Evolutionary conservation across 495 filamentous ascomycete genomes (phyloP).

Genomic region (Margaritispora aquatica): DNA sequence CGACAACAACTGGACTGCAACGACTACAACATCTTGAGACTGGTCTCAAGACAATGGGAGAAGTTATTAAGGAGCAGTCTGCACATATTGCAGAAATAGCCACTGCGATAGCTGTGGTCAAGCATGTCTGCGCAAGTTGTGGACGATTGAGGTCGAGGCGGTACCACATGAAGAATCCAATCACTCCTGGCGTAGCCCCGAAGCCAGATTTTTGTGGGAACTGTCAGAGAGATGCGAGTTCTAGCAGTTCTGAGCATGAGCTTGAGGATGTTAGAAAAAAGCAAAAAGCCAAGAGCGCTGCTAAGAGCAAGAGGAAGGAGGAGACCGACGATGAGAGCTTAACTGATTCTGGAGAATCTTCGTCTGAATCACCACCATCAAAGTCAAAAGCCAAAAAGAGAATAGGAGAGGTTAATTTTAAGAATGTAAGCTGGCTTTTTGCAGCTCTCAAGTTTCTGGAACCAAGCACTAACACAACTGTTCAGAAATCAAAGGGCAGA

Average conservation of each 20-base stretch:
- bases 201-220: slow-evolving; percentile 24
- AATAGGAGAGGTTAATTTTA: no score
- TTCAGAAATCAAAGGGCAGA: no score
- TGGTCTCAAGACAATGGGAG: no score
- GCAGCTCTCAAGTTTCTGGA: no score
- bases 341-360: no score
- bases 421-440: no score
- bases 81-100: not conserved
- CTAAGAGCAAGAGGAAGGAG: not conserved
- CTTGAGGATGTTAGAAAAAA: not conserved
- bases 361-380: no score
- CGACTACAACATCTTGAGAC: no score
- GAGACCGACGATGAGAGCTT: not conserved
- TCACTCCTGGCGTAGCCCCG: slow-evolving; percentile 20
- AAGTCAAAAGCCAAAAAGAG: no score
- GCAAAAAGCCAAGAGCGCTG: slow-evolving; percentile 4
- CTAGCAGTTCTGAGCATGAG: slow-evolving; percentile 6
- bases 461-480: no score
- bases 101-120: slow-evolving; percentile 17
- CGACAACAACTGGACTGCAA: not conserved
- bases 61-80: no score
- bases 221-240: slow-evolving; percentile 23
- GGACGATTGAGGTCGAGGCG: slow-evolving; percentile 22
- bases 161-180: slow-evolving; percentile 25
- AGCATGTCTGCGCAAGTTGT: slow-evolving; percentile 29